These are phyloP conservation scores for Macrocybe gigantea DNA, from an alignment of 768 basidiomycete species.

Conservation along the genomic window DNA sequence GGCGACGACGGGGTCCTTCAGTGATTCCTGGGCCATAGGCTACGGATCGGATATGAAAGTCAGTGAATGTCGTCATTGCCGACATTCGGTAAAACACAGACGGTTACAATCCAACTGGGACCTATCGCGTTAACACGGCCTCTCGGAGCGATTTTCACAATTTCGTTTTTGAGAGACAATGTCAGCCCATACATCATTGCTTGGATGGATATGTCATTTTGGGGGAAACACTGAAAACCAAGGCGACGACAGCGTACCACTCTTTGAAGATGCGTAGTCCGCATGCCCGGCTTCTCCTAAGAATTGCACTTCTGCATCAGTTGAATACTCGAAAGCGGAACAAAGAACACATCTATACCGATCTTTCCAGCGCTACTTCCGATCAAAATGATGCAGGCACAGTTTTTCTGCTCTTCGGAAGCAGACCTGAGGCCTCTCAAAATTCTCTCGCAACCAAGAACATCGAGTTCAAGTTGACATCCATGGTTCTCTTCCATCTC, in stretches of 20 bases:
- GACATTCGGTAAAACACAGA: conserved; percentile 6
- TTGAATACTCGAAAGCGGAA: not conserved
- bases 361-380: conserved; percentile 72
- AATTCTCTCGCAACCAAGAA: conserved; percentile 67
- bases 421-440: conserved; percentile 38
- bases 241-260: conserved; percentile 36
- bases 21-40: conserved; percentile 51
- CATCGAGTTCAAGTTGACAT: conserved; percentile 58
- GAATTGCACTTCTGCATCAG: not conserved
- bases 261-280: conserved; percentile 65
- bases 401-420: conserved; percentile 36
- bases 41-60: conserved; percentile 4
- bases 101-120: conserved; percentile 64
- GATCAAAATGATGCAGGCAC: conserved; percentile 57
- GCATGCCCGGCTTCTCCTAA: conserved; percentile 54
- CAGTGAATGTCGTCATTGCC: not conserved
- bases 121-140: conserved; percentile 68
- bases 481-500: conserved; percentile 58
- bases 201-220: conserved; percentile 12
- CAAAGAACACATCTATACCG: conserved; percentile 26
- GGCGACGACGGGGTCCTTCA: conserved; percentile 48
- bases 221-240: not conserved
- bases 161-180: conserved; percentile 71
- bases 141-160: conserved; percentile 65
- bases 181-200: conserved; percentile 72